Percentiles rank a stretch among this genome's conserved stretches.
Evolutionary conservation across 176 grass and related monocot genomes (phyloP).

Genomic region (Puya raimondii): DNA sequence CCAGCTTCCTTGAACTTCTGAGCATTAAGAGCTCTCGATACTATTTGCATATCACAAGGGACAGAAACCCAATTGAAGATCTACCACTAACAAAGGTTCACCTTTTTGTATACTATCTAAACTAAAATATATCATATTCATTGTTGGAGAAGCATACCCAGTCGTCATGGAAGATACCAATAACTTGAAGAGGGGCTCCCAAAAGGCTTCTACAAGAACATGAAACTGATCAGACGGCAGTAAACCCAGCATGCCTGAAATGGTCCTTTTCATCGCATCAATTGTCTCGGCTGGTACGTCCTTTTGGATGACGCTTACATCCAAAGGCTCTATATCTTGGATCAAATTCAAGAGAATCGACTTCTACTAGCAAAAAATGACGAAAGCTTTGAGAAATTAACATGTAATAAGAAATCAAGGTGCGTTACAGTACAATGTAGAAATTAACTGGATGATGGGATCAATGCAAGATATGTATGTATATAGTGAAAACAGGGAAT

Average conservation of each 20-base stretch:
- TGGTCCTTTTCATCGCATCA: conserved; percentile 94
- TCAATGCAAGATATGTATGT: background rate
- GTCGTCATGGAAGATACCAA: conserved; percentile 97
- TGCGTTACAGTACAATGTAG: conserved; percentile 14
- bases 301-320: conserved; percentile 79
- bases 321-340: conserved; percentile 94
- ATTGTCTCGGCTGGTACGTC: conserved; percentile 84
- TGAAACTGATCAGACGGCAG: conserved; percentile 97
- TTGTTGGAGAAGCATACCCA: conserved; percentile 37
- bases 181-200: conserved; percentile 85
- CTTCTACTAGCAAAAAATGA: conserved; percentile 43
- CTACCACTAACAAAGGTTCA: conserved; percentile 3
- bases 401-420: conserved; percentile 9
- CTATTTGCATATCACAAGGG: too few species aligned
- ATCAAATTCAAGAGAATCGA: conserved; percentile 79
- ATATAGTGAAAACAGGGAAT: background rate
- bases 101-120: conserved; percentile 1
- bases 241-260: conserved; percentile 89
- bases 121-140: conserved; percentile 14
- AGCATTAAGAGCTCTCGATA: too few species aligned
- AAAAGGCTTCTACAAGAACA: conserved; percentile 76
- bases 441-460: background rate
- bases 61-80: background rate
- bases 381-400: conserved; percentile 11
- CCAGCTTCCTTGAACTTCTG: too few species aligned